Base-by-base conservation (phyloP, 345 rosid species). In the Populus tremula region DNA sequence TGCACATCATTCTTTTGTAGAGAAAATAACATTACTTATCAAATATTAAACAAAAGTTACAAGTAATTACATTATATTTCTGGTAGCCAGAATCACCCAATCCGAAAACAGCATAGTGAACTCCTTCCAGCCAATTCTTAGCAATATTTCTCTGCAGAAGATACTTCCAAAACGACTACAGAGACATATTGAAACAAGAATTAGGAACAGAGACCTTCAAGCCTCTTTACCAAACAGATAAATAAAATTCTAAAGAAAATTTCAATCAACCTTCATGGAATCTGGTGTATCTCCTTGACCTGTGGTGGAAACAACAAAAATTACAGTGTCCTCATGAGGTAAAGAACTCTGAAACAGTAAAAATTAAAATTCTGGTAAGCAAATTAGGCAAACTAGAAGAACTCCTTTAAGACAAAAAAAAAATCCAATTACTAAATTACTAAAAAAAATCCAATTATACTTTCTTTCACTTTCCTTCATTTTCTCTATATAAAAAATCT, bases 221-320 rank as follows among this genome's bases (percentile, higher is more conserved):
- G 4, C 75, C 67, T 70, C 71, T 69, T 73, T 71, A 39, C 38
- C 14, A 47, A 78, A 79, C 59, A 50, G 33, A 38, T 7, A 43
- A 74, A 12, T 23, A 14, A 53, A 62, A 69, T 53, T 65, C 41
- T 66, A 6, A 18, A 69, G 18, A 13, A 43, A 70, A 27, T 61
- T 35, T 20, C 2, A 77, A 68, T 47, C 33, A 68, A 91, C 97
- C 94, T 91, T 92, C 85, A 95, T 89, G 70, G 94, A 83, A 84
- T 95, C 94, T 5, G 99, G 98, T n/a, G 89, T 45, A 82, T 91
- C 99, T 77, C 98, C 98, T 86, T 95, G 99, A 71, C 98, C 98
- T 23, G 99, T 93, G 74, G 99, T 95, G 56, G 99, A 93, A 72
- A 85, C 97, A 69, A 92, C 93, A 86, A 95, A 93, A 76, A 95